Base-by-base conservation (phyloP, 345 rosid genomes). In the Isatis tinctoria region DNA sequence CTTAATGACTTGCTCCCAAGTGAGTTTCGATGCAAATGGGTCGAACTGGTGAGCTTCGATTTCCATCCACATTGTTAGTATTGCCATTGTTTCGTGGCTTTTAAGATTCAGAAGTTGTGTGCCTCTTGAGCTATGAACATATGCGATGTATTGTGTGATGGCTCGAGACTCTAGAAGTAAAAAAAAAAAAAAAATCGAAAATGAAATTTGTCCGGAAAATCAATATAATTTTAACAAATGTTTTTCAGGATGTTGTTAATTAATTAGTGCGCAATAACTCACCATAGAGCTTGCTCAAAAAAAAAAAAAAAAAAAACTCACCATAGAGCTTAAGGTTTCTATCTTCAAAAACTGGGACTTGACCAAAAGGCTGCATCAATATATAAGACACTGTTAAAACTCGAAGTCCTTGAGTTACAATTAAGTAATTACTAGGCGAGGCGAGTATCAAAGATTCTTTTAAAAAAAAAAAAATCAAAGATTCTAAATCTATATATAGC, bases 251-350 rank as follows among this genome's bases (percentile, higher is more conserved):
- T 30, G 54, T 7, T 59, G 14, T 35, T 54, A 51, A 14, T 35
- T 54, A 51, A 51, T 51, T 22, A 51, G n/a, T 24, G 30, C 56
- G 26, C 2, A 5, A 16, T n/a, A 60, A 45, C 75, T 73, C 81
- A 92, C 98, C 95, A 11, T 80, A 86, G 30, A 92, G 83, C 80
- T 77, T 84, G n/a, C n/a, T n/a, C n/a, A n/a, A n/a, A n/a, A n/a
- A n/a, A n/a, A n/a, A n/a, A n/a, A n/a, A n/a, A n/a, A n/a, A n/a
- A n/a, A n/a, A n/a, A n/a, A 60, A 45, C 75, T 73, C 81, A 92
- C 98, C 95, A 11, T 80, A 86, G 30, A 92, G 83, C 80, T 77
- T 84, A 51, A 90, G 62, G 56, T 86, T 85, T 57, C 86, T 87
- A 26, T 58, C 74, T 73, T 74, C 72, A 41, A 77, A 72, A 9